Evolutionary conservation across 1,284 basidiomycete species (phyloP).

Genomic region (Neonothopanus nambi): DNA sequence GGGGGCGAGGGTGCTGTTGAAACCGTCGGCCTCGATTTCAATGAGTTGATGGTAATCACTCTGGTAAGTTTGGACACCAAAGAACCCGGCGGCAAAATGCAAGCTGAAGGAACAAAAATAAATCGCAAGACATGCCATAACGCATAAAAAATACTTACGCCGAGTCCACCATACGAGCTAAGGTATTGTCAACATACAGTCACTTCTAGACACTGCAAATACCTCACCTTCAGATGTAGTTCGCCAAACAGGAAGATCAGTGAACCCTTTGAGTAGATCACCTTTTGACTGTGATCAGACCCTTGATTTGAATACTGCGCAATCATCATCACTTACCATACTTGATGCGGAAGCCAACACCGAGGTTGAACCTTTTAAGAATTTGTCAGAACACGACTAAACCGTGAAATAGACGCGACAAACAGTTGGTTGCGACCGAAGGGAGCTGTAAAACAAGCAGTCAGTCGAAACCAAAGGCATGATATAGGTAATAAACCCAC

Average conservation of each 20-base stretch:
- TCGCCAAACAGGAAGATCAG: conserved; percentile 56
- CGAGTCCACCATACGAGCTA: conserved; percentile 50
- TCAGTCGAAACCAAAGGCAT: background rate
- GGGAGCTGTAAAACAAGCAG: conserved; percentile 46
- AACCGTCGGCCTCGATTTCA: conserved; percentile 49
- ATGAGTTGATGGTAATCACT: conserved; percentile 50
- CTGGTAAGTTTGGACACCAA: conserved; percentile 51
- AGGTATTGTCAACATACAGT: background rate
- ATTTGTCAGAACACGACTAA: background rate
- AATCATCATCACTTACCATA: conserved; percentile 40
- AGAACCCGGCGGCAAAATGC: conserved; percentile 62
- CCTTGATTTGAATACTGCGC: background rate
- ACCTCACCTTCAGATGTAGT: conserved; percentile 53
- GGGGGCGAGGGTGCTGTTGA: conserved; percentile 51
- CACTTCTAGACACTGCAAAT: too few relatives aligned
- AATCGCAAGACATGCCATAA: background rate
- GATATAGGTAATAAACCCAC: background rate
- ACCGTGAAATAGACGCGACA: conserved; percentile 17
- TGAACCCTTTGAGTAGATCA: conserved; percentile 52
- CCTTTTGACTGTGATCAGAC: conserved; percentile 15
- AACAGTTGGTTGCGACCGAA: conserved; percentile 56
- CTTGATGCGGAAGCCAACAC: conserved; percentile 49
- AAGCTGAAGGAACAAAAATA: conserved; percentile 27
- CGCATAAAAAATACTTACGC: conserved; percentile 38
- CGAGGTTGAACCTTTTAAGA: conserved; percentile 43